Conservation (phyloP, 148 eudicot genomes). For the Fagopyrum tataricum region DNA sequence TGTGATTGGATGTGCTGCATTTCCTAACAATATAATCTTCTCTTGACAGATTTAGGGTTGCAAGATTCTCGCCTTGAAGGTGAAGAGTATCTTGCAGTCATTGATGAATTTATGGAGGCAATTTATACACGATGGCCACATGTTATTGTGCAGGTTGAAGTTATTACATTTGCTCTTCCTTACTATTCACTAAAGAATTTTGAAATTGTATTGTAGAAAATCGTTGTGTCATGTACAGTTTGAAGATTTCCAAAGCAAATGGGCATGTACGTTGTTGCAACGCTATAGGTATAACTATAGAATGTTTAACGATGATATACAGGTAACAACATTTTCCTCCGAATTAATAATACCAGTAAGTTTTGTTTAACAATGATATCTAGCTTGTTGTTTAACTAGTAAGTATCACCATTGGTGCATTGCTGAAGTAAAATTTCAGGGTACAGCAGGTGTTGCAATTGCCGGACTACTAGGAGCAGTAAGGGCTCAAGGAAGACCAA, state of each 20-base stretch:
- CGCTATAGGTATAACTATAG: slow-evolving; percentile 84
- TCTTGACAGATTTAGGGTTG: slow-evolving; percentile 70
- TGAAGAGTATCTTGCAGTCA: slow-evolving; percentile 78
- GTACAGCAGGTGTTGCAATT: slow-evolving; percentile 99
- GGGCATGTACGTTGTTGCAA: slow-evolving; percentile 93
- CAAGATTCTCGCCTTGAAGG: slow-evolving; percentile 96
- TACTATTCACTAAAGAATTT: neutral
- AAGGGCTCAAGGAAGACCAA: slow-evolving; percentile 93
- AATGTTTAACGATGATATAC: slow-evolving; percentile 98
- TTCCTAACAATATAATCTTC: neutral
- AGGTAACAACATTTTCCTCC: slow-evolving; percentile 37
- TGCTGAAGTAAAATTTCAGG: slow-evolving; percentile 34
- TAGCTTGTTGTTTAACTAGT: neutral
- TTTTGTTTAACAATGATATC: too few relatives aligned
- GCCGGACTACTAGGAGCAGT: slow-evolving; percentile 99
- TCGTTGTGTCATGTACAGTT: slow-evolving; percentile 38
- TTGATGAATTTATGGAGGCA: slow-evolving; percentile 97
- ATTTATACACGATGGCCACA: slow-evolving; percentile 95
- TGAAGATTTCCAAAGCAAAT: slow-evolving; percentile 99
- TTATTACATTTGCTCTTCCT: slow-evolving; percentile 18
- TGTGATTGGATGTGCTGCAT: too few relatives aligned
- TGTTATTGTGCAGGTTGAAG: slow-evolving; percentile 72
- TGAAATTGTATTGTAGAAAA: neutral
- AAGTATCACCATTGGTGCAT: neutral
- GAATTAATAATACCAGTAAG: neutral